phyloP scores from a whole-genome alignment of 371 early-diverging fungal genomes.

The Furculomyces boomerangus region DNA sequence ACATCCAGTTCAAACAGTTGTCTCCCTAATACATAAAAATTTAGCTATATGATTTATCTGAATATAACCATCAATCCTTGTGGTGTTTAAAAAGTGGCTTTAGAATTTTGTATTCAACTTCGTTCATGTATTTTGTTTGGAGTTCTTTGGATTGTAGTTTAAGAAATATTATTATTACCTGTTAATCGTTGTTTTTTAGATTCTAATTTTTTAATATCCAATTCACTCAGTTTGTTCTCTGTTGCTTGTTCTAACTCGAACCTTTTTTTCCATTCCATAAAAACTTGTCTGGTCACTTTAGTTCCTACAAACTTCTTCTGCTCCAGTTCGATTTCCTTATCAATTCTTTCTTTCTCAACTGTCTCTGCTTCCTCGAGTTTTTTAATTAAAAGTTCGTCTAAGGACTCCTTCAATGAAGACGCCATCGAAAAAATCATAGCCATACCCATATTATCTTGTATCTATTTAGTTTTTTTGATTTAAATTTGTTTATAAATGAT shows the following conservation, averaged over 20 bases:
- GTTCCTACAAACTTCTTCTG: slow-evolving; percentile 66
- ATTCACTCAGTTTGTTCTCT: slow-evolving; percentile 19
- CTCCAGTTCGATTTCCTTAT: slow-evolving; percentile 61
- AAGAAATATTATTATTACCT: slow-evolving; percentile 16
- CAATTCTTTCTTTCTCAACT: slow-evolving; percentile 34
- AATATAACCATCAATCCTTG: slow-evolving; percentile 1
- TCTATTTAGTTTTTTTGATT: slow-evolving; percentile 7
- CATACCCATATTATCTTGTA: slow-evolving; percentile 67
- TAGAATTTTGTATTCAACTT: slow-evolving; percentile 5
- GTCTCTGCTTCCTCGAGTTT: slow-evolving; percentile 31
- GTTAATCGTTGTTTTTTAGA: slow-evolving; percentile 8
- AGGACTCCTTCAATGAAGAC: slow-evolving; percentile 49
- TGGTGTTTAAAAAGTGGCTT: slow-evolving; percentile 5
- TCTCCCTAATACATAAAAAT: slow-evolving; percentile 46
- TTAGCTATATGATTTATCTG: slow-evolving; percentile 9
- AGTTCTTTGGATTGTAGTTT: too few species aligned
- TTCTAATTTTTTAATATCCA: slow-evolving; percentile 22
- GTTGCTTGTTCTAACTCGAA: slow-evolving; percentile 58
- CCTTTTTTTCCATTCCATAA: slow-evolving; percentile 55
- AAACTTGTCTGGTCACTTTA: slow-evolving; percentile 56
- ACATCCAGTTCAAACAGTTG: slow-evolving; percentile 82
- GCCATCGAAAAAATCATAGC: slow-evolving; percentile 81
- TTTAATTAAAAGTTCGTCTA: slow-evolving; percentile 38
- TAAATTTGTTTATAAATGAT: too few species aligned
- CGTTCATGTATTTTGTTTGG: too few species aligned